Base-by-base conservation (phyloP, 768 basidiomycete genomes). In the Rubroboletus pulcherrimus region DNA sequence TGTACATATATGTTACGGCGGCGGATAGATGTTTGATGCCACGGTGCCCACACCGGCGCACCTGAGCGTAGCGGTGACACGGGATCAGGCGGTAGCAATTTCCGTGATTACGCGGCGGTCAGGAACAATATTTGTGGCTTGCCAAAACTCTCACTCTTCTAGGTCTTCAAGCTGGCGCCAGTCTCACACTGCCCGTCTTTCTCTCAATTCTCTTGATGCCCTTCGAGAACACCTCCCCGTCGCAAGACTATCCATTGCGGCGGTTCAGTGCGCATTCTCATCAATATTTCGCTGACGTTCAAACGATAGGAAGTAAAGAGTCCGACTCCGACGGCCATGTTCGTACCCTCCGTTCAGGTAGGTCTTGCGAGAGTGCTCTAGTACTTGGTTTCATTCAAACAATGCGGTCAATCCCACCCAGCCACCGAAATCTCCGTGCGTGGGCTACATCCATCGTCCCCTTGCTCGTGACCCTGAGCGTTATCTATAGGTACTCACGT, bases 241-340 rank as follows among this genome's bases (percentile, higher is more conserved):
- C 51, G 24, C 57, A 63, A 31, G 66, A 53, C 43, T 42, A 49
- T 53, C 51, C 70, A 14, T 39, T 66, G 37, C 61, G 48, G 14
- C 57, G 38, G 21, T 46, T 65, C 34, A 43, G 56, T 33, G 38
- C 56, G 2, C 24, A 21, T 24, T 56, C 56, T 1, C 7, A 29
- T 24, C 55, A 60, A 17, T 59, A 53, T 17, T 58, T 56, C 2
- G 21, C 49, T 3, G 60, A 68, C 2, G 50, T 57, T 44, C 52
- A 41, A 9, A 55, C 60, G n/a, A 53, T 60, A 14, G 49, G 46
- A 9, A 63, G 53, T 40, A 70, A 72, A 24, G 71, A 68, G 5
- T 46, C 60, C 14, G 63, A 61, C 34, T 11, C 54, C 6, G 57
- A 41, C 12, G 41, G 46, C 35, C 53, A 50, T 29, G 46, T 66